Evolutionary conservation across 345 rosid species (phyloP).

Genomic region (Hibiscus tridactylites): DNA sequence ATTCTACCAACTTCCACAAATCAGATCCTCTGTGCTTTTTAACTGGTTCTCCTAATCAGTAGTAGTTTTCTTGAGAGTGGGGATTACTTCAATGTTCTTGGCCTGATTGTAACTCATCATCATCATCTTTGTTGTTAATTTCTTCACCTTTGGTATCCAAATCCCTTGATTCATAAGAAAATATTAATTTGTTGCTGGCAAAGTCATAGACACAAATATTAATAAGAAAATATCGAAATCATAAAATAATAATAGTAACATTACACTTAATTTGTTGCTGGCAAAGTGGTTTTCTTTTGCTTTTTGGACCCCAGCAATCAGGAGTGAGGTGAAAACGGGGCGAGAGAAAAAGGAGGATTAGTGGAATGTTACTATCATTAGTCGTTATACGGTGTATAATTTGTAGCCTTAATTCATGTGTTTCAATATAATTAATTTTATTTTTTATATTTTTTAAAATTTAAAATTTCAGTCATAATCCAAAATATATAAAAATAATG

Average conservation of each 20-base stretch:
- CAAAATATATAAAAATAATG: no score
- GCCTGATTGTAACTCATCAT: conserved; percentile 1
- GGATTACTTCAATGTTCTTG: conserved; percentile 17
- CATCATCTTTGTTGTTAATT: conserved; percentile 15
- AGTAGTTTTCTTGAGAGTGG: conserved; percentile 32
- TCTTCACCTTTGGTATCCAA: conserved; percentile 17
- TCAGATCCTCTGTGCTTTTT: conserved; percentile 38
- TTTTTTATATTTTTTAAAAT: no score
- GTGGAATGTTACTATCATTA: no score
- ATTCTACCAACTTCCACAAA: not conserved
- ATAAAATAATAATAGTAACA: not conserved
- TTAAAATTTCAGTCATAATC: no score
- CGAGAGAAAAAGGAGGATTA: no score
- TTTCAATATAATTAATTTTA: no score
- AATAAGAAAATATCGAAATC: not conserved
- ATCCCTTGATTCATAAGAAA: no score
- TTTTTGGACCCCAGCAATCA: conserved; percentile 21
- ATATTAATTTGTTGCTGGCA: no score
- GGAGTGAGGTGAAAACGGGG: conserved; percentile 4
- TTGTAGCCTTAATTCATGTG: no score
- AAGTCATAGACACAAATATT: no score
- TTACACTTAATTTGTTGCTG: not conserved
- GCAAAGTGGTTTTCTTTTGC: conserved; percentile 11
- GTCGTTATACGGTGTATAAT: no score
- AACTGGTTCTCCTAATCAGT: conserved; percentile 14